Conservation (phyloP, 1,284 basidiomycete species). For the Trichosporon ovoides region DNA sequence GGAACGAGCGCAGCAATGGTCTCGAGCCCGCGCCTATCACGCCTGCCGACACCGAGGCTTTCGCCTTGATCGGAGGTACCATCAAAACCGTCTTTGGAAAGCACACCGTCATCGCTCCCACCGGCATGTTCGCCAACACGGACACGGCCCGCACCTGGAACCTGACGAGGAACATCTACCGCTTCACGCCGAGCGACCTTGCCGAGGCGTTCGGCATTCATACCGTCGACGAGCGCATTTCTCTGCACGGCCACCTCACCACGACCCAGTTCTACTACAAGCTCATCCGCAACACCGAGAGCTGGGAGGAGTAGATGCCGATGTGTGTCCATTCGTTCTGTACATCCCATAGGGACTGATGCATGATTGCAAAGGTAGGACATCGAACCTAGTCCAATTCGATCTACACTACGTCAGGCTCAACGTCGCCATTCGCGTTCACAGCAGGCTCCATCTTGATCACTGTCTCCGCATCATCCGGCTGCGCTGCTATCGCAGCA, state of each 20-base stretch:
- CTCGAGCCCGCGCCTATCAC: constrained; percentile 53
- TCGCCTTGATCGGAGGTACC: constrained; percentile 48
- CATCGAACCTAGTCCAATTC: background rate
- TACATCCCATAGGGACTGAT: background rate
- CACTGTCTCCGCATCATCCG: background rate
- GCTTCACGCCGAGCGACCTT: constrained; percentile 48
- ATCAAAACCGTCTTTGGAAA: constrained; percentile 47
- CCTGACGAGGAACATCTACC: constrained; percentile 51
- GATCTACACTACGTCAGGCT: background rate
- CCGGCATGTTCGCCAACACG: constrained; percentile 51
- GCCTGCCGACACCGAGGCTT: constrained; percentile 41
- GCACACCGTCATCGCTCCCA: constrained; percentile 50
- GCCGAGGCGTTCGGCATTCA: constrained; percentile 47
- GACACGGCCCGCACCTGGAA: constrained; percentile 51
- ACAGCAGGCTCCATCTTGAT: constrained; percentile 10
- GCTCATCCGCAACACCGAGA: constrained; percentile 51
- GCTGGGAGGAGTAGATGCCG: constrained; percentile 26
- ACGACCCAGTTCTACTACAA: constrained; percentile 52
- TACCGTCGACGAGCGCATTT: constrained; percentile 53
- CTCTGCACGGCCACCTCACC: constrained; percentile 47
- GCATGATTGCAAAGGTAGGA: background rate
- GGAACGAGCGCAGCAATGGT: constrained; percentile 15
- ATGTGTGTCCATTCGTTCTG: background rate
- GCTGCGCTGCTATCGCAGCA: background rate
- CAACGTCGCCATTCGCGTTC: background rate